Evolutionary conservation across 192 early-diverging fungal species (phyloP), one percentile per base, ranked within the genome.

Genomic region (Coemansia sp.): DNA sequence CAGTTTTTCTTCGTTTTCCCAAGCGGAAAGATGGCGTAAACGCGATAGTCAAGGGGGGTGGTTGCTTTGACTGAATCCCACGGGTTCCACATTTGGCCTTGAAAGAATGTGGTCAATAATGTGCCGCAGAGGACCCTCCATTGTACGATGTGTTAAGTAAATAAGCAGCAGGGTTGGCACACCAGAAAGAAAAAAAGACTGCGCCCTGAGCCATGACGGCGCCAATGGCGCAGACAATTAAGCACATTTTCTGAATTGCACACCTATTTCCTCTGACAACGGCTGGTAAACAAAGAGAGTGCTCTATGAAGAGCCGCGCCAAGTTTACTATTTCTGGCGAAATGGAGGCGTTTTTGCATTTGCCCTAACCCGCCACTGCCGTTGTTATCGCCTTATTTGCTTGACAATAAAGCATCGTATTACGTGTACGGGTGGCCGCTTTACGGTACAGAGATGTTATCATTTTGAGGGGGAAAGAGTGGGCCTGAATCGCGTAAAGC

Each of bases 271-370:
- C 19, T 21, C n/a, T 49, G 47, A 49, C n/a, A 21, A 49, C 19
- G 47, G 19, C 47, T 49, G n/a, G 19, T 19, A 49, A 21, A 49
- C 47, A 49, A 49, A 49, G 47, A 21, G 47, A 49, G 19, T 19
- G 47, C 47, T 49, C 47, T 49, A 49, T 49, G 47, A 49, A 49
- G 47, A 9, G 47, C 47, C 47, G 47, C 47, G 47, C 47, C 47
- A 49, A 49, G 47, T 49, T 49, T 49, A 49, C 47, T 49, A 49
- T 49, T 49, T 49, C 47, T 49, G 47, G 47, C 47, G 47, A 49
- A 19, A 49, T 19, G 47, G 47, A 49, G 47, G 47, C 47, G 47
- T 19, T 49, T 37, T 49, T 49, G 47, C 47, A 49, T 49, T 49
- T 21, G 47, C 47, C n/a, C 47, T 49, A 49, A 49, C 47, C 47